Conservation (phyloP, 129 eudicot genomes). For the Centrapalus pauciflorus region DNA sequence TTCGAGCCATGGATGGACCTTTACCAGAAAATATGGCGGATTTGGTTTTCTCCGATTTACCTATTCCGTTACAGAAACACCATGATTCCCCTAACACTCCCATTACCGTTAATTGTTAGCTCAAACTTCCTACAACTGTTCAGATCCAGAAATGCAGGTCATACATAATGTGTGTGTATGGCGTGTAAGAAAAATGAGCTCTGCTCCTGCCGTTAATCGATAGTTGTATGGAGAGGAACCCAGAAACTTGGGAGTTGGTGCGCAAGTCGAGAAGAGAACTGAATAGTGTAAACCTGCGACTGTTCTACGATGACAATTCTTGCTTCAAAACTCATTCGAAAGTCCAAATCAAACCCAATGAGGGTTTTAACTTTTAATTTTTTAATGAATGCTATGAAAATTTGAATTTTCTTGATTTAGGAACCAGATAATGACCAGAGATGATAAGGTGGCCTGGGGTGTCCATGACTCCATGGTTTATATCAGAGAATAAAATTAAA, state of each 20-base stretch:
- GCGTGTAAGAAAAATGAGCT: too few relatives aligned
- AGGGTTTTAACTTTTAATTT: too few relatives aligned
- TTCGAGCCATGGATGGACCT: constrained; percentile 61
- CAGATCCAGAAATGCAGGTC: constrained; percentile 28
- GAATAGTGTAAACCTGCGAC: not conserved
- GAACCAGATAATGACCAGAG: too few relatives aligned
- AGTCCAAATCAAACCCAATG: not conserved
- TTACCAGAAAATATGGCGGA: constrained; percentile 65
- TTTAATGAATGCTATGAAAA: constrained; percentile 12
- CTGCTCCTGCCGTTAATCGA: not conserved
- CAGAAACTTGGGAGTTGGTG: not conserved
- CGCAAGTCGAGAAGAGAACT: not conserved
- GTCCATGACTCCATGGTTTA: too few relatives aligned
- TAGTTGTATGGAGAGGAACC: constrained; percentile 17
- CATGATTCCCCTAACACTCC: constrained; percentile 70
- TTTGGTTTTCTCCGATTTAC: constrained; percentile 88
- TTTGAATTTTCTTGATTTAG: constrained; percentile 2
- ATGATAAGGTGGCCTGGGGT: too few relatives aligned
- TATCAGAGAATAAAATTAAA: too few relatives aligned
- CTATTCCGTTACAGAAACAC: constrained; percentile 93
- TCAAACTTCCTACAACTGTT: not conserved
- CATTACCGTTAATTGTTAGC: constrained; percentile 34
- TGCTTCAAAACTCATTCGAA: constrained; percentile 8
- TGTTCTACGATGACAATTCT: constrained; percentile 13
- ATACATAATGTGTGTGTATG: not conserved